Percentiles rank a stretch among this genome's conserved stretches.
Conservation (phyloP, 1,284 basidiomycete genomes). For the Cutaneotrichosporon arboriforme region DNA sequence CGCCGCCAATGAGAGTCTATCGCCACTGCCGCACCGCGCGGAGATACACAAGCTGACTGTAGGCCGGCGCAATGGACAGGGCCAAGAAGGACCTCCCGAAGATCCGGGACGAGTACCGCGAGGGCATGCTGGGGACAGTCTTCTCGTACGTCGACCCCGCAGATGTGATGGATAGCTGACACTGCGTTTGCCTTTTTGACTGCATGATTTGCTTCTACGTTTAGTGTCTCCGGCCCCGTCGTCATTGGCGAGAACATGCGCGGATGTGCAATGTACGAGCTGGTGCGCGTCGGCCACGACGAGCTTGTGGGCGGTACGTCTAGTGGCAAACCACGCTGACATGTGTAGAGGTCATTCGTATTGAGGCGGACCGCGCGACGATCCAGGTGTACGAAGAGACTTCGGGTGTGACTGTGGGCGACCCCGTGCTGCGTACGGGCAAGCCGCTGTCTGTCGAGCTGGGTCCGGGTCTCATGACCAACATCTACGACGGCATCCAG, state of each 20-base stretch:
- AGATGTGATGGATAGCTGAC: conserved; percentile 2
- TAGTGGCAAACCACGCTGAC: conserved; percentile 1
- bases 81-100: conserved; percentile 79
- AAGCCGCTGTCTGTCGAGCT: conserved; percentile 97
- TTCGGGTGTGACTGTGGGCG: conserved; percentile 93
- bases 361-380: conserved; percentile 92
- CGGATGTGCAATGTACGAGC: conserved; percentile 94
- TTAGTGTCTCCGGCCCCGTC: conserved; percentile 89
- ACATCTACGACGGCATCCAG: conserved; percentile 98
- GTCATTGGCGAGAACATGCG: conserved; percentile 96
- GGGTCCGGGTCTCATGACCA: conserved; percentile 94
- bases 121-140: conserved; percentile 82
- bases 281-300: conserved; percentile 89
- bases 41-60: conserved; percentile 1
- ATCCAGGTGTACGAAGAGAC: conserved; percentile 99
- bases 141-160: conserved; percentile 49
- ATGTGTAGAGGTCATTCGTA: conserved; percentile 84
- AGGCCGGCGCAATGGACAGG: conserved; percentile 86
- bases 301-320: conserved; percentile 85
- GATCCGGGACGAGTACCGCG: conserved; percentile 81
- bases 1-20: no score
- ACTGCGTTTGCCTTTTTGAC: neutral
- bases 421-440: conserved; percentile 93
- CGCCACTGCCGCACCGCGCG: neutral
- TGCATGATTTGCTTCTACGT: neutral